phyloP scores from a whole-genome alignment of 1,284 basidiomycete genomes.

The Cerrena zonata region DNA sequence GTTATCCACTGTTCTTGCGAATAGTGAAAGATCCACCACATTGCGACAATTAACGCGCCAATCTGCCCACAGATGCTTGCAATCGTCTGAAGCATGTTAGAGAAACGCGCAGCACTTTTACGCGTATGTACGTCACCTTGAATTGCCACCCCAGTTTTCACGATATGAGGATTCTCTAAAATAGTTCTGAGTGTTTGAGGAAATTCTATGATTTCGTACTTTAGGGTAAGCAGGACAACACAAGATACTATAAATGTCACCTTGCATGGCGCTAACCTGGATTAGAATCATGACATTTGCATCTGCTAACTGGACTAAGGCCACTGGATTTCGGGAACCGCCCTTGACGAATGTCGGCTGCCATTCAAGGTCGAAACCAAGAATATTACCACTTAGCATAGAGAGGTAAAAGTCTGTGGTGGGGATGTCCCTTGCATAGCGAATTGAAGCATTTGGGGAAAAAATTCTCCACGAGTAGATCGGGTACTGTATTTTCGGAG shows the following conservation, averaged over 20 bases:
- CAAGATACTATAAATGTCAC: slow-evolving; percentile 29
- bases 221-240: not conserved
- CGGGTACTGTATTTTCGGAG: slow-evolving; percentile 12
- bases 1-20: slow-evolving; percentile 66
- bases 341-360: slow-evolving; percentile 52
- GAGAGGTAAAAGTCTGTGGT: slow-evolving; percentile 22
- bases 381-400: slow-evolving; percentile 17
- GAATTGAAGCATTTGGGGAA: slow-evolving; percentile 20
- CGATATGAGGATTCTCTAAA: slow-evolving; percentile 42
- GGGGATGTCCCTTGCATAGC: slow-evolving; percentile 22
- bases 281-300: slow-evolving; percentile 49
- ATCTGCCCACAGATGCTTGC: slow-evolving; percentile 56
- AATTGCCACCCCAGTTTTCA: slow-evolving; percentile 70
- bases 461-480: slow-evolving; percentile 22
- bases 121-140: slow-evolving; percentile 41
- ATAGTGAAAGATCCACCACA: slow-evolving; percentile 62
- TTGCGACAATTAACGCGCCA: slow-evolving; percentile 43
- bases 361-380: slow-evolving; percentile 76
- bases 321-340: slow-evolving; percentile 52
- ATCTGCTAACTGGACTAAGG: slow-evolving; percentile 64
- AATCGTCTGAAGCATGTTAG: slow-evolving; percentile 59
- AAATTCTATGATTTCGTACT: slow-evolving; percentile 41
- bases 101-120: too few species aligned
- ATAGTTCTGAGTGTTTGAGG: slow-evolving; percentile 46
- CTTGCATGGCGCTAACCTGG: slow-evolving; percentile 56